Evolutionary conservation across 495 filamentous ascomycete genomes (phyloP).

Genomic region (Penicillium nucicola): DNA sequence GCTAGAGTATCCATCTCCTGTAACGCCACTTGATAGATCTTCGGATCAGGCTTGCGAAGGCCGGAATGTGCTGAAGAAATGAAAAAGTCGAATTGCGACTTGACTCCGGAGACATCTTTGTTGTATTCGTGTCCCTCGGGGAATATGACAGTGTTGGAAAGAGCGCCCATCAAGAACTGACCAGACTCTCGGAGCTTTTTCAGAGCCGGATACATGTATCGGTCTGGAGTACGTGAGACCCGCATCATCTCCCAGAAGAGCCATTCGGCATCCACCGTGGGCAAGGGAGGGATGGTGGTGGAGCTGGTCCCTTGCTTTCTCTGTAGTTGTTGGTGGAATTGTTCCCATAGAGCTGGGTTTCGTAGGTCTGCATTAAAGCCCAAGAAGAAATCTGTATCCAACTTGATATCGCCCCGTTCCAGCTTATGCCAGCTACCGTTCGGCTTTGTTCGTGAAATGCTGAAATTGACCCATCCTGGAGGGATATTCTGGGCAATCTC

Average conservation of each 20-base stretch:
- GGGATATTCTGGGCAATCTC: slow-evolving; percentile 73
- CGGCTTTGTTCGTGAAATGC: slow-evolving; percentile 75
- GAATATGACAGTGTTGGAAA: slow-evolving; percentile 87
- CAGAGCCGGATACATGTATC: slow-evolving; percentile 85
- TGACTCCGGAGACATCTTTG: slow-evolving; percentile 44
- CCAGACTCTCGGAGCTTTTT: slow-evolving; percentile 59
- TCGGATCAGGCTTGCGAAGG: slow-evolving; percentile 79
- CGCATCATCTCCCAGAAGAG: slow-evolving; percentile 95
- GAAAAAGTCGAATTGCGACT: slow-evolving; percentile 73
- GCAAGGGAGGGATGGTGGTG: slow-evolving; percentile 56
- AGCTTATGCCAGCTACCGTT: slow-evolving; percentile 82
- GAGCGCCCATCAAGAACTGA: slow-evolving; percentile 70
- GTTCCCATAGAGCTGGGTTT: slow-evolving; percentile 60
- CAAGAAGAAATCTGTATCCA: slow-evolving; percentile 72
- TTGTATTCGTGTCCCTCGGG: slow-evolving; percentile 62
- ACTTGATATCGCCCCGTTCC: slow-evolving; percentile 68
- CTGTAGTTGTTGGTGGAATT: slow-evolving; percentile 47
- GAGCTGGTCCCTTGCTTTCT: slow-evolving; percentile 25
- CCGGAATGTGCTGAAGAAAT: slow-evolving; percentile 83
- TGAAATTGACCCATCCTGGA: slow-evolving; percentile 84
- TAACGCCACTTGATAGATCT: slow-evolving; percentile 75
- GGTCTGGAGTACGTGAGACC: slow-evolving; percentile 66
- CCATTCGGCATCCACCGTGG: slow-evolving; percentile 70
- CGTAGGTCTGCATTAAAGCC: slow-evolving; percentile 74
- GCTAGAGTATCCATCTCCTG: slow-evolving; percentile 58